Evolutionary conservation across 345 rosid species (phyloP).

Genomic region (Toxicodendron radicans): DNA sequence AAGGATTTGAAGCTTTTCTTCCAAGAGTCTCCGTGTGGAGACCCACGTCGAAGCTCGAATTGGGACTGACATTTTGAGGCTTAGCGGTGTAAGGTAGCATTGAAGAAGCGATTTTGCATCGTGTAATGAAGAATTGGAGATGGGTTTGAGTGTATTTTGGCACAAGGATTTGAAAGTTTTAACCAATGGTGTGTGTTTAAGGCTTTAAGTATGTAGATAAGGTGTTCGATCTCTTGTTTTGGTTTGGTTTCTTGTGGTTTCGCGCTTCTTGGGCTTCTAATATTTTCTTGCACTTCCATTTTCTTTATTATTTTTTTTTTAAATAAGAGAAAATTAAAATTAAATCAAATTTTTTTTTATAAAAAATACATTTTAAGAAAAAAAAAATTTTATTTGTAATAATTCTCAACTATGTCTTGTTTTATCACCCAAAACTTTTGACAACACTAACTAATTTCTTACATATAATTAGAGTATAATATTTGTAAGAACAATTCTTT

Average conservation of each 20-base stretch:
- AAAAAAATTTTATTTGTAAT: too few species aligned
- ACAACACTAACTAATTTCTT: too few species aligned
- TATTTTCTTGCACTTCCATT: too few species aligned
- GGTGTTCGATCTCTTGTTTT: not conserved
- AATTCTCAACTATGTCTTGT: too few species aligned
- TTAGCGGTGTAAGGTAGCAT: slow-evolving; percentile 26
- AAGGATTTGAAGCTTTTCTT: slow-evolving; percentile 67
- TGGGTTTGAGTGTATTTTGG: not conserved
- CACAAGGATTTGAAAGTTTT: not conserved
- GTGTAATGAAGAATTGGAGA: not conserved
- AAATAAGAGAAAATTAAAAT: too few species aligned
- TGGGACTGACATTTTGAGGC: slow-evolving; percentile 41
- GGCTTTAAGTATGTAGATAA: not conserved
- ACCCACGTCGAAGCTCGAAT: slow-evolving; percentile 70
- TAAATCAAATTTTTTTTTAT: not conserved
- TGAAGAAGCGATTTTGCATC: slow-evolving; percentile 3
- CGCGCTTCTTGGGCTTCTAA: too few species aligned
- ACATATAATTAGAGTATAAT: too few species aligned
- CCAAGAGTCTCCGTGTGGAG: slow-evolving; percentile 63
- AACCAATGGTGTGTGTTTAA: not conserved
- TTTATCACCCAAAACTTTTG: too few species aligned
- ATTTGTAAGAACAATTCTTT: too few species aligned
- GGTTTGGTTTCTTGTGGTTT: too few species aligned
- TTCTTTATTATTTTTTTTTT: not conserved
- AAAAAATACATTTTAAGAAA: too few species aligned